These are phyloP conservation scores for Lactifluus piperatus DNA, from an alignment of 768 basidiomycete genomes.

Conservation along the genomic window DNA sequence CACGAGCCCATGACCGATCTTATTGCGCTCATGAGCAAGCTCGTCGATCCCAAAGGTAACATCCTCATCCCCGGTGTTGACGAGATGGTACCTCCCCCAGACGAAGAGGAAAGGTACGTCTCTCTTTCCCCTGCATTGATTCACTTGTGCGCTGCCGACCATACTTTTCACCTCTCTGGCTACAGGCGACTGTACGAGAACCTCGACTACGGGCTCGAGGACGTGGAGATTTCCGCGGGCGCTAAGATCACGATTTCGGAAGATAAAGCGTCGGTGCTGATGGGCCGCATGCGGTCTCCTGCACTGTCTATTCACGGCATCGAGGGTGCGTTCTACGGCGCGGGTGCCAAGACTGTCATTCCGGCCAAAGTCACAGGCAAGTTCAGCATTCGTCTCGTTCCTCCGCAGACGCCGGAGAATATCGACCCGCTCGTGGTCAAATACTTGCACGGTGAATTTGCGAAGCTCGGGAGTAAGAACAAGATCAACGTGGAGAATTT, in stretches of 20 bases:
- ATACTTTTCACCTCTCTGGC: background rate
- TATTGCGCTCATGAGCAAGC: conserved; percentile 71
- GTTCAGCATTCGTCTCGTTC: conserved; percentile 92
- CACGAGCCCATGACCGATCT: conserved; percentile 95
- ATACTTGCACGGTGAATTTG: conserved; percentile 73
- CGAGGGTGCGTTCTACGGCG: conserved; percentile 84
- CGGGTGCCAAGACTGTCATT: conserved; percentile 88
- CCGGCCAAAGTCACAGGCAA: conserved; percentile 85
- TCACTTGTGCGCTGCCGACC: background rate
- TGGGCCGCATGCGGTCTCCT: conserved; percentile 90
- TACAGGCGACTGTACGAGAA: conserved; percentile 58
- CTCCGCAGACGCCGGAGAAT: conserved; percentile 73
- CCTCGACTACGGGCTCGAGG: conserved; percentile 62
- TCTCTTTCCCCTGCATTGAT: background rate
- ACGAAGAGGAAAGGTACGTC: conserved; percentile 59
- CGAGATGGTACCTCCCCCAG: conserved; percentile 69
- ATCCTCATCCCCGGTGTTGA: conserved; percentile 88
- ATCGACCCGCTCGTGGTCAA: conserved; percentile 62
- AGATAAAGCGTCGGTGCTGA: conserved; percentile 72
- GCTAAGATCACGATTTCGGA: conserved; percentile 61
- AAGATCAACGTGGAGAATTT: conserved; percentile 59
- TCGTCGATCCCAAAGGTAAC: conserved; percentile 68
- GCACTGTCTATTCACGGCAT: conserved; percentile 91
- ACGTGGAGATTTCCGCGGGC: conserved; percentile 74
- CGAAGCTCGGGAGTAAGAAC: conserved; percentile 81